A percentile compares a stretch with the other conserved stretches of the same genome.
These are phyloP conservation scores for Vigna radiata DNA, from an alignment of 306 rosid species.

Conservation along the genomic window DNA sequence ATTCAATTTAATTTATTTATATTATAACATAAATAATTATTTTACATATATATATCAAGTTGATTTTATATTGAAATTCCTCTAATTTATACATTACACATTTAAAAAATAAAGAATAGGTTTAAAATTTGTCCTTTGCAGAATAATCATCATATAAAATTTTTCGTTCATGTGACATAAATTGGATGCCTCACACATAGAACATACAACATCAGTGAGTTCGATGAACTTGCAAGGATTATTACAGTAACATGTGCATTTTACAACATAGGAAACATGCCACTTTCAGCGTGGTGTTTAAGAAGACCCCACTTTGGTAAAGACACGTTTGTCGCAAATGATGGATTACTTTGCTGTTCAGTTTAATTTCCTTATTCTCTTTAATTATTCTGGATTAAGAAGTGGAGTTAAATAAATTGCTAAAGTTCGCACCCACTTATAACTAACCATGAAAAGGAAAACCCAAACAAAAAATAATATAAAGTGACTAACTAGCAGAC, in stretches of 20 bases:
- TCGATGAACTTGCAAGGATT: constrained; percentile 27
- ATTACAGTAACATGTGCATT: constrained; percentile 33
- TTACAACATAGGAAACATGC: constrained; percentile 22
- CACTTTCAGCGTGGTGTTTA: constrained; percentile 39
- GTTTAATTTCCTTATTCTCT: neutral
- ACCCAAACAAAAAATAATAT: constrained; percentile 30
- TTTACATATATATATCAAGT: no score
- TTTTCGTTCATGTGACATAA: no score
- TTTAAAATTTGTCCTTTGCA: no score
- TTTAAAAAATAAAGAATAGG: no score
- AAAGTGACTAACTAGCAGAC: neutral
- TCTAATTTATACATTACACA: no score
- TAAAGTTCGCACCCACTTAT: constrained; percentile 56
- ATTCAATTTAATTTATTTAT: no score
- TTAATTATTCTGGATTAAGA: constrained; percentile 39
- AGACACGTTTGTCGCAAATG: neutral
- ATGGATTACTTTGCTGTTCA: constrained; percentile 14
- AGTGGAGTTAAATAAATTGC: constrained; percentile 31
- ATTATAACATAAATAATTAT: no score
- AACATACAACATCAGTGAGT: constrained; percentile 13
- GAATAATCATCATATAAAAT: no score
- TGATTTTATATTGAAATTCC: no score
- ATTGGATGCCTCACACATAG: constrained; percentile 6
- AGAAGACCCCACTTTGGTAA: constrained; percentile 41
- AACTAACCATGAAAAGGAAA: constrained; percentile 69